Conservation (phyloP, 2,329 filamentous ascomycete species). For the Botrytis fabae region DNA sequence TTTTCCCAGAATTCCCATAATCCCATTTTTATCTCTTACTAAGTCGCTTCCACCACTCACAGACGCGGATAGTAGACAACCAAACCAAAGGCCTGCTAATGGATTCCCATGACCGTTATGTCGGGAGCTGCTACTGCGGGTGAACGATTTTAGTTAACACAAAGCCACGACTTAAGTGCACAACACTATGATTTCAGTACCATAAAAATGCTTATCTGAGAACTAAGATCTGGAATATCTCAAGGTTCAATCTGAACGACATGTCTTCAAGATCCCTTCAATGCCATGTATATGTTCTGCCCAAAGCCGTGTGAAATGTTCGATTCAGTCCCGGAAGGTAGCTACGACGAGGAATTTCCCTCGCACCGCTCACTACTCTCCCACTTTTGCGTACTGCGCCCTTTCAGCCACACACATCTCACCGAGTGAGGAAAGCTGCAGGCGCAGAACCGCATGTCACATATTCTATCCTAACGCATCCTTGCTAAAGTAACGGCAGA, state of each 20-base stretch:
- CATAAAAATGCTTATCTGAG: slow-evolving; percentile 21
- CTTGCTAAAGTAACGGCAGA: slow-evolving; percentile 8
- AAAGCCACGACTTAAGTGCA: slow-evolving; percentile 22
- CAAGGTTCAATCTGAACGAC: slow-evolving; percentile 20
- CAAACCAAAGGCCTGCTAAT: slow-evolving; percentile 19
- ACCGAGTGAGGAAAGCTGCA: slow-evolving; percentile 24
- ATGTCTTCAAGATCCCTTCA: slow-evolving; percentile 11
- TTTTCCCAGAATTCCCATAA: slow-evolving; percentile 16
- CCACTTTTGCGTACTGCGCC: slow-evolving; percentile 20
- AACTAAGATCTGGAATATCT: slow-evolving; percentile 23
- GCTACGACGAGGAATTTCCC: neutral
- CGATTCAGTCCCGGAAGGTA: neutral
- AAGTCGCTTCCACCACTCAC: slow-evolving; percentile 18
- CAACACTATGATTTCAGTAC: slow-evolving; percentile 18
- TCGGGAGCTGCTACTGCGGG: slow-evolving; percentile 25
- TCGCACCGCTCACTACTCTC: neutral
- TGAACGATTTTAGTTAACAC: slow-evolving; percentile 24
- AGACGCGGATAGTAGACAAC: neutral
- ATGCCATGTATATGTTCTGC: neutral
- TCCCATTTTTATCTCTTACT: slow-evolving; percentile 18
- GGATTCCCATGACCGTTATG: slow-evolving; percentile 25
- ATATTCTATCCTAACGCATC: slow-evolving; percentile 16
- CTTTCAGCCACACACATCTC: slow-evolving; percentile 24
- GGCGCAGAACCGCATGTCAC: slow-evolving; percentile 20
- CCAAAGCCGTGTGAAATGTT: neutral